phyloP scores from a whole-genome alignment of 179 eudicot genomes.

The Actinidia chinensis region DNA sequence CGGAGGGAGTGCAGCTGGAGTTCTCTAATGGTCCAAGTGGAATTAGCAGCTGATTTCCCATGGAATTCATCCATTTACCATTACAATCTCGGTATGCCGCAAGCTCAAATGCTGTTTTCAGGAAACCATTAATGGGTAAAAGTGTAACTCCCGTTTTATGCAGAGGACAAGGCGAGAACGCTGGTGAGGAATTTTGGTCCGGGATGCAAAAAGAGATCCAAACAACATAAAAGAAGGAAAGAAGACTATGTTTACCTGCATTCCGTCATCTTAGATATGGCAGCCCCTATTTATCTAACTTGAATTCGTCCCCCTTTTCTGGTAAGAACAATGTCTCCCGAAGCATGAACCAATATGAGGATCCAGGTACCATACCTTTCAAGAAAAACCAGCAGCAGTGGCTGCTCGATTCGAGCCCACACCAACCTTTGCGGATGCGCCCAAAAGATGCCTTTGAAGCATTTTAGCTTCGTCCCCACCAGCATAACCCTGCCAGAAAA shows the following conservation, averaged over 20 bases:
- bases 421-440: conserved; percentile 74
- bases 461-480: conserved; percentile 94
- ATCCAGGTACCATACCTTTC: conserved; percentile 51
- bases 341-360: conserved; percentile 22
- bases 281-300: conserved; percentile 48
- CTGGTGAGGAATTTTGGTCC: neutral
- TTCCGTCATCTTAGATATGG: conserved; percentile 88
- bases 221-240: neutral
- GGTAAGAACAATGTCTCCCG: conserved; percentile 28
- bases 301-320: conserved; percentile 25
- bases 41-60: conserved; percentile 67
- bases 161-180: neutral
- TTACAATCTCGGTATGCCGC: conserved; percentile 81
- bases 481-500: conserved; percentile 67
- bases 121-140: conserved; percentile 10
- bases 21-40: conserved; percentile 91
- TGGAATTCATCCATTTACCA: conserved; percentile 87
- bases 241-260: conserved; percentile 59
- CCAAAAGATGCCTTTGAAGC: conserved; percentile 76
- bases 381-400: conserved; percentile 54
- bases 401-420: conserved; percentile 73
- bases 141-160: neutral
- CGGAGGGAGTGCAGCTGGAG: conserved; percentile 67
- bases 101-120: conserved; percentile 74
- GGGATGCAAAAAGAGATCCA: conserved; percentile 1